Evolutionary conservation across 2,329 filamentous ascomycete genomes (phyloP).

Genomic region (Arthroderma sp.): DNA sequence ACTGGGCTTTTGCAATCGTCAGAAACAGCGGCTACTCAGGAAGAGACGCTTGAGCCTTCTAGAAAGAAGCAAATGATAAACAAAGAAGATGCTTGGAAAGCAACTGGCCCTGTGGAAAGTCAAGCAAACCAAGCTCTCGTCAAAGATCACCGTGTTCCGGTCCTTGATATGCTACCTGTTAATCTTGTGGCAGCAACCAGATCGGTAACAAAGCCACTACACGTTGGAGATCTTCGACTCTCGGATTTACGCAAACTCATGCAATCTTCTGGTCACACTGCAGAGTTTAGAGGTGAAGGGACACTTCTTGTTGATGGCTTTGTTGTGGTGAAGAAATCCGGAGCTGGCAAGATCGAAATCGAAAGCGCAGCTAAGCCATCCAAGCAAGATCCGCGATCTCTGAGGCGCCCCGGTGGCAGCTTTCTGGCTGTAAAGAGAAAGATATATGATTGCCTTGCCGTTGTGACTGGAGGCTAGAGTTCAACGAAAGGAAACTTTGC

Average conservation of each 20-base stretch:
- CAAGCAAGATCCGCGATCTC: constrained; percentile 27
- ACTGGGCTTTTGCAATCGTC: constrained; percentile 56
- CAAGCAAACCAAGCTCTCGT: constrained; percentile 14
- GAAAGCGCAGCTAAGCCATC: constrained; percentile 56
- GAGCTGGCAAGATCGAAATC: constrained; percentile 74
- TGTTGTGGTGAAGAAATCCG: constrained; percentile 79
- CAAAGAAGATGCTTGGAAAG: constrained; percentile 32
- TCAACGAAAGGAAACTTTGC: not conserved
- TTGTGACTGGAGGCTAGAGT: constrained; percentile 59
- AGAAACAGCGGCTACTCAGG: constrained; percentile 16
- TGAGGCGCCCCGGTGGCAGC: constrained; percentile 45
- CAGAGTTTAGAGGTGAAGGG: constrained; percentile 88
- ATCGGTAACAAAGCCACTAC: constrained; percentile 71
- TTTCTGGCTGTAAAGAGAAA: constrained; percentile 80
- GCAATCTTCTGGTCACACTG: constrained; percentile 67
- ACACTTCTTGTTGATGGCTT: constrained; percentile 77
- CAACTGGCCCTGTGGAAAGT: constrained; percentile 12
- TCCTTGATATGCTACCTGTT: constrained; percentile 47
- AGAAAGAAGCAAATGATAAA: constrained; percentile 42
- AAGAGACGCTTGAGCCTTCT: constrained; percentile 26
- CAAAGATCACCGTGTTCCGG: constrained; percentile 29
- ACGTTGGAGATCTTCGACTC: constrained; percentile 83
- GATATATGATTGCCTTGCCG: constrained; percentile 87
- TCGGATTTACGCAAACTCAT: constrained; percentile 78
- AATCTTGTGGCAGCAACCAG: constrained; percentile 58